Percentiles rank a stretch among this genome's conserved stretches.
These are phyloP conservation scores for Rhododendron simsii DNA, from an alignment of 148 eudicot genomes.

Conservation along the genomic window DNA sequence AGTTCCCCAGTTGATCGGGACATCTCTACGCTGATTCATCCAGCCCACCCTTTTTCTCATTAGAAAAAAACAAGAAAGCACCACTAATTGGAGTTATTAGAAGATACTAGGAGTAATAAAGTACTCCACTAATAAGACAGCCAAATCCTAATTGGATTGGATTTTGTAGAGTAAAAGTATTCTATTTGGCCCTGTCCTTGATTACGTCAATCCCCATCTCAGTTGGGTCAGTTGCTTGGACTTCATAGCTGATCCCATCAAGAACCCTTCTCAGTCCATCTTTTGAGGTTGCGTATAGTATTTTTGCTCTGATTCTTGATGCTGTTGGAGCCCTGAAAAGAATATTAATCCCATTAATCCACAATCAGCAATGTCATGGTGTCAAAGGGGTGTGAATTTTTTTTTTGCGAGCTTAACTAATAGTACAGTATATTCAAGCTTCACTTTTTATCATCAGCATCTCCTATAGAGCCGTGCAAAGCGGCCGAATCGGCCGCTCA, in stretches of 20 bases:
- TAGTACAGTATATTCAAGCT: not conserved
- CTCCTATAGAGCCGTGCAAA: no score
- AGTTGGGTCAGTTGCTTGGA: slow-evolving; percentile 84
- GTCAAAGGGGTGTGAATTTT: not conserved
- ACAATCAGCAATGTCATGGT: not conserved
- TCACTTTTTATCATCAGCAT: not conserved
- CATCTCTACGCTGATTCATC: not conserved
- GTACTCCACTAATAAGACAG: not conserved
- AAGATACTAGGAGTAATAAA: not conserved
- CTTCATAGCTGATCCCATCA: slow-evolving; percentile 76
- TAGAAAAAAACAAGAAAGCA: not conserved
- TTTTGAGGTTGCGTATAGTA: slow-evolving; percentile 83
- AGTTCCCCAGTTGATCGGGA: no score
- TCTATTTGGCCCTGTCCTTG: slow-evolving; percentile 57
- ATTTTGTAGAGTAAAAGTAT: not conserved
- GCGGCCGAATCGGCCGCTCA: no score
- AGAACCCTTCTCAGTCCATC: slow-evolving; percentile 75
- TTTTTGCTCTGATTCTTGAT: slow-evolving; percentile 76
- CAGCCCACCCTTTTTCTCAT: not conserved
- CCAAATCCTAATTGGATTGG: not conserved
- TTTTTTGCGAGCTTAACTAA: not conserved
- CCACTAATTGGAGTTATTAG: not conserved
- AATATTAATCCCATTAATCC: not conserved
- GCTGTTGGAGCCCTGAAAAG: slow-evolving; percentile 67
- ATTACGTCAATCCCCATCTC: slow-evolving; percentile 88